Evolutionary conservation across 2,329 filamentous ascomycete genomes (phyloP).

Genomic region (Cladorrhinum sp.): DNA sequence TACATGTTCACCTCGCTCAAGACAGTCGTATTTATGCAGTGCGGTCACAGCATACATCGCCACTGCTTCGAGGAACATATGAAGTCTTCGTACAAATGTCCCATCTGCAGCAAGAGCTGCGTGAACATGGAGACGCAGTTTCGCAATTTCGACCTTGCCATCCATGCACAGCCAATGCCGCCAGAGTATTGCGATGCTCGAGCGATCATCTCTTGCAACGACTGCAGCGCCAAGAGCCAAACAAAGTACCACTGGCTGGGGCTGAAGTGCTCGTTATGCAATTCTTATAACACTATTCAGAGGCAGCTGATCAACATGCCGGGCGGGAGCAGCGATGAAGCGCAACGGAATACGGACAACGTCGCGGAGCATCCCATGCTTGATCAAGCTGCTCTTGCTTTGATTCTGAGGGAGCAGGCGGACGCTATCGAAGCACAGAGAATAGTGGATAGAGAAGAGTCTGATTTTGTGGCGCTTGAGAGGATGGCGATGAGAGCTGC

Average conservation of each 20-base stretch:
- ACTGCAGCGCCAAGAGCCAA: constrained; percentile 83
- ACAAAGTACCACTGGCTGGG: constrained; percentile 94
- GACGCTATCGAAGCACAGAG: neutral
- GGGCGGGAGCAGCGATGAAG: constrained; percentile 23
- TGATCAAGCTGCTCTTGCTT: constrained; percentile 3
- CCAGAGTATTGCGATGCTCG: constrained; percentile 73
- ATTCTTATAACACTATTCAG: constrained; percentile 68
- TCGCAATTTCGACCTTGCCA: constrained; percentile 82
- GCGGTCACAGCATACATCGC: constrained; percentile 93
- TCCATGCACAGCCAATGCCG: constrained; percentile 89
- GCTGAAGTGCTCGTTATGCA: constrained; percentile 75
- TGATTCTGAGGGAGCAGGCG: neutral
- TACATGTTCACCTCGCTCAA: constrained; percentile 92
- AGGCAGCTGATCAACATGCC: constrained; percentile 54
- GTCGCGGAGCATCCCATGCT: neutral
- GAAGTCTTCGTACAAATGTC: constrained; percentile 88
- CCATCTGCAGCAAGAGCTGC: constrained; percentile 94
- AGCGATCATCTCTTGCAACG: constrained; percentile 87
- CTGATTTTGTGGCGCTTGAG: neutral
- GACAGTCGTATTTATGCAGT: constrained; percentile 89
- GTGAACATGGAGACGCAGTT: constrained; percentile 97
- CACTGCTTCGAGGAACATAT: constrained; percentile 86
- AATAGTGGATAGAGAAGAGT: neutral
- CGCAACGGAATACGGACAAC: neutral
- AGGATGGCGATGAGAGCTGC: neutral